Base-by-base conservation (phyloP, 2,329 filamentous ascomycete genomes). In the Exophiala xenobiotica region DNA sequence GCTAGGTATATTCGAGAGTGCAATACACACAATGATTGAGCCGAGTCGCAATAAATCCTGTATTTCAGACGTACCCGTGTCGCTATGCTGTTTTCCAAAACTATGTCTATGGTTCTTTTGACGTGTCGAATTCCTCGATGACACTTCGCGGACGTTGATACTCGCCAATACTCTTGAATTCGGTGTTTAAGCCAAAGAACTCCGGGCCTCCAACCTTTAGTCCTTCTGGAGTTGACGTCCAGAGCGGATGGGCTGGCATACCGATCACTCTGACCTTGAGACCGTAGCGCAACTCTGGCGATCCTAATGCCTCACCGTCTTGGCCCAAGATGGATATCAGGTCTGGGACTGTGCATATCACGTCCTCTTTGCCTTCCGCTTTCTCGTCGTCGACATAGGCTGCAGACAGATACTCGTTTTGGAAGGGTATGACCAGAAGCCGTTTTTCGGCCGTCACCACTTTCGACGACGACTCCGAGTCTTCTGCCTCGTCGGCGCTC, bases 211-310 rank as follows among this genome's bases (percentile, higher is more conserved):
- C 72, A 45, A 74, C 61, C 29, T 66, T 63, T 49, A 75, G 54
- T 0, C 70, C 72, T 43, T 64, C 59, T 42, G 66, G 53, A 4
- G 64, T 68, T 46, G 62, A 64, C 46, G 62, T 77, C 78, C 78
- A 81, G 8, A 78, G 57, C 0, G 76, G 75, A 51, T 77, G 75
- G 1, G 75, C 73, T 2, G 75, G 68, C 24, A 80, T 64, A 0
- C 69, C 77, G 51, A 80, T 74, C 0, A 80, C 77, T 24, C 64
- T 74, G 0, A 80, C 77, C 3, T 71, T 66, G 2, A 80, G 57
- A 0, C 78, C 78, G 47, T 79, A 81, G 7, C 77, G 68, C 23
- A 78, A 23, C 35, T 61, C 49, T 42, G 54, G 50, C 11, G 51
- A 50, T 6, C 58, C 57, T 6, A 60, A 35, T 9, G 60, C 53